phyloP scores from a whole-genome alignment of 2,329 filamentous ascomycete genomes.

The Aureobasidium sp. region DNA sequence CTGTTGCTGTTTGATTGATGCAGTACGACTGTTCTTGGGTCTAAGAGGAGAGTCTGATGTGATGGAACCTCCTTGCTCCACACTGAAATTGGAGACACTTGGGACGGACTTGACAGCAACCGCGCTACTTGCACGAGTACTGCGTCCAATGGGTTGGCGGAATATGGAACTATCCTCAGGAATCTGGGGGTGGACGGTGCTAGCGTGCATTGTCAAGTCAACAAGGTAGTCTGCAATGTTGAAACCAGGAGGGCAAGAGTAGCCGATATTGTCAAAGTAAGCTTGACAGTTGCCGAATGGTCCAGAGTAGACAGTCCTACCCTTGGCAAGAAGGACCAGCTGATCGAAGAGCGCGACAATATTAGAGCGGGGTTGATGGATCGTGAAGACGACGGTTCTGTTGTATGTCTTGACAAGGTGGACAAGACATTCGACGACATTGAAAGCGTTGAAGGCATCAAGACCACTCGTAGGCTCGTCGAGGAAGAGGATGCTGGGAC shows the following conservation, averaged over 20 bases:
- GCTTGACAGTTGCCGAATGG: slow-evolving; percentile 80
- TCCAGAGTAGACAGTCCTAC: slow-evolving; percentile 87
- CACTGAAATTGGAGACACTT: slow-evolving; percentile 70
- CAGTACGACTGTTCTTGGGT: slow-evolving; percentile 62
- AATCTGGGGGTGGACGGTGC: slow-evolving; percentile 47
- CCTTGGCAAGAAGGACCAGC: slow-evolving; percentile 82
- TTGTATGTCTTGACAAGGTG: slow-evolving; percentile 94
- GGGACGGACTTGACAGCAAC: slow-evolving; percentile 84
- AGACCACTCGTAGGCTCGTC: slow-evolving; percentile 95
- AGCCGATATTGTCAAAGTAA: slow-evolving; percentile 89
- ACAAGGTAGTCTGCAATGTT: slow-evolving; percentile 98
- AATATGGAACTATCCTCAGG: slow-evolving; percentile 48
- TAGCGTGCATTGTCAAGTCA: slow-evolving; percentile 94
- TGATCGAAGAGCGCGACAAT: slow-evolving; percentile 96
- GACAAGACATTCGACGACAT: slow-evolving; percentile 92
- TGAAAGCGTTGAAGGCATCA: slow-evolving; percentile 96
- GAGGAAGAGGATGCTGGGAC: slow-evolving; percentile 91
- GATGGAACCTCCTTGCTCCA: slow-evolving; percentile 48
- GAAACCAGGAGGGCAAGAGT: slow-evolving; percentile 89
- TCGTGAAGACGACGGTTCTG: slow-evolving; percentile 94
- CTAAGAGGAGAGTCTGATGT: slow-evolving; percentile 52
- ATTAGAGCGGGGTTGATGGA: slow-evolving; percentile 95
- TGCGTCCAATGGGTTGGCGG: slow-evolving; percentile 52
- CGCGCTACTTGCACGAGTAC: slow-evolving; percentile 76
- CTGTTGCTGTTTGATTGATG: slow-evolving; percentile 78